Conservation (phyloP, 1,139 yeast genomes). For the Dujonia santamariae region DNA sequence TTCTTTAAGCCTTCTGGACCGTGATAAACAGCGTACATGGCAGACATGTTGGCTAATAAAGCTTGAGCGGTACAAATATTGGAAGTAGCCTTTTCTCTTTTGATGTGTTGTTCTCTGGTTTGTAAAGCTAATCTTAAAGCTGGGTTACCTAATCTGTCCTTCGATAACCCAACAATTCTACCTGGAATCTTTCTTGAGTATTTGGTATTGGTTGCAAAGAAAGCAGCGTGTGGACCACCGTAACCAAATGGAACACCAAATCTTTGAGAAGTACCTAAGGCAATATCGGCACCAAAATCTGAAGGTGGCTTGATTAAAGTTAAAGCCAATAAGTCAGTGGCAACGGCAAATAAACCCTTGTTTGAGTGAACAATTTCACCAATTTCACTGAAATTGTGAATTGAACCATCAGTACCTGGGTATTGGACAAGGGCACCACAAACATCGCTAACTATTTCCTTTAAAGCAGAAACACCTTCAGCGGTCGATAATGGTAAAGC, state of each 20-base stretch:
- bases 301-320: constrained; percentile 83
- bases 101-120: constrained; percentile 97
- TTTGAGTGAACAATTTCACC: constrained; percentile 64
- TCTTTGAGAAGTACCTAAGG: constrained; percentile 89
- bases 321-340: constrained; percentile 86
- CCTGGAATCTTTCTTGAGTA: constrained; percentile 95
- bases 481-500: constrained; percentile 52
- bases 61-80: constrained; percentile 99
- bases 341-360: constrained; percentile 79
- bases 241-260: constrained; percentile 97
- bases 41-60: constrained; percentile 88
- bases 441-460: constrained; percentile 35
- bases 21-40: constrained; percentile 94
- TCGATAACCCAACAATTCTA: constrained; percentile 87
- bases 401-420: constrained; percentile 84
- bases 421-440: constrained; percentile 90
- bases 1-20: constrained; percentile 86
- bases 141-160: constrained; percentile 84
- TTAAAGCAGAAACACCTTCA: constrained; percentile 43
- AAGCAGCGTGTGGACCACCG: constrained; percentile 99
- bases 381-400: constrained; percentile 51
- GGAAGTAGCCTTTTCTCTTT: constrained; percentile 96
- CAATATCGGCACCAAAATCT: constrained; percentile 87
- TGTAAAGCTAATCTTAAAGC: constrained; percentile 93
- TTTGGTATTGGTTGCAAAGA: constrained; percentile 77